Conservation (phyloP, 2,329 filamentous ascomycete species). For the Myriosclerotinia duriaeana region DNA sequence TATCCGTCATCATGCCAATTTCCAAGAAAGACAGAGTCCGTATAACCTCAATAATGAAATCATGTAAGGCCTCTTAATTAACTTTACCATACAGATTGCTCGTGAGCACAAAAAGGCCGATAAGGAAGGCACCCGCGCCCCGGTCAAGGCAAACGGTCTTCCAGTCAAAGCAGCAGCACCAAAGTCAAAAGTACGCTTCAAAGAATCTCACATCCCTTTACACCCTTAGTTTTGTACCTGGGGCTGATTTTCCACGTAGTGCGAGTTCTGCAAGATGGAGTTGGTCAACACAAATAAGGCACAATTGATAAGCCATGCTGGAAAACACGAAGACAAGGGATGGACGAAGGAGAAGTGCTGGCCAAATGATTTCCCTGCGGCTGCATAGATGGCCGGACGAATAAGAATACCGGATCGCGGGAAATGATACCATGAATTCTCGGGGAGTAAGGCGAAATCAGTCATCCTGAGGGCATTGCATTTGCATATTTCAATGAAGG, state of each 20-base stretch:
- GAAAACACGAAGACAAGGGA: slow-evolving; percentile 49
- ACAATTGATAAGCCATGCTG: slow-evolving; percentile 54
- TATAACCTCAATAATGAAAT: slow-evolving; percentile 8
- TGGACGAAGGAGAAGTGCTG: slow-evolving; percentile 61
- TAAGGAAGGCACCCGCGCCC: slow-evolving; percentile 52
- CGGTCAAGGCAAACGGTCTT: slow-evolving; percentile 55
- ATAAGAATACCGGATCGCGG: background rate
- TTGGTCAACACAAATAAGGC: slow-evolving; percentile 52
- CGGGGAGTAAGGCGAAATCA: slow-evolving; percentile 19
- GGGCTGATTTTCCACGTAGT: slow-evolving; percentile 40
- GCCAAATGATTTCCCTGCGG: slow-evolving; percentile 49
- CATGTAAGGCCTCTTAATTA: background rate
- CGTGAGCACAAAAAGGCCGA: slow-evolving; percentile 58
- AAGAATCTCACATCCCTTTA: too few relatives aligned
- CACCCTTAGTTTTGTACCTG: too few relatives aligned
- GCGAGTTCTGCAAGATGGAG: slow-evolving; percentile 52
- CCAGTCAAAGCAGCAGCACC: slow-evolving; percentile 55
- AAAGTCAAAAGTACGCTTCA: slow-evolving; percentile 47
- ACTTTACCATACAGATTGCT: slow-evolving; percentile 43
- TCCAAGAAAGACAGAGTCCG: slow-evolving; percentile 49
- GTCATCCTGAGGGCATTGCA: slow-evolving; percentile 16
- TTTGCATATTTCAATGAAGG: slow-evolving; percentile 14
- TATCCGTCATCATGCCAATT: slow-evolving; percentile 43
- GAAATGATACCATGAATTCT: slow-evolving; percentile 20
- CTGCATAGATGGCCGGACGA: slow-evolving; percentile 15